Base-by-base conservation (phyloP, 768 basidiomycete genomes). In the Suillus placidus region DNA sequence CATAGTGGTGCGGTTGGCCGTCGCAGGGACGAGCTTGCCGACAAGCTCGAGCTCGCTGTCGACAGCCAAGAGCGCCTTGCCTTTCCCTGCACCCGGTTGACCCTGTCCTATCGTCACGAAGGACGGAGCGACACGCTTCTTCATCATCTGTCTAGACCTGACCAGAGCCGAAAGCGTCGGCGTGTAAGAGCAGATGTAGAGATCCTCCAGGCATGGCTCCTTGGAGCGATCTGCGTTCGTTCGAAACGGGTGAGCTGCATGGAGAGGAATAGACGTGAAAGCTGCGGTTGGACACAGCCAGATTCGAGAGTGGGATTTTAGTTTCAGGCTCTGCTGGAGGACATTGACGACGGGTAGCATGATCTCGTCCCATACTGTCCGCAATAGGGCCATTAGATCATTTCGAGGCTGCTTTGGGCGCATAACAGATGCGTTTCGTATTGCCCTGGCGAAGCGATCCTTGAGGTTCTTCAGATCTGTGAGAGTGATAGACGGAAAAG, bases 261-360 rank as follows among this genome's bases (percentile, higher is more conserved):
- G 30, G 49, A 43, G 56, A 51, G 61, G 23, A 67, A 43, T 10
- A 5, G 45, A n/a, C 0, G 45, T 45, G n/a, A 45, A n/a, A 4
- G 20, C 12, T 9, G 65, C 55, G 1, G 67, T 70, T 1, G 70
- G 70, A 57, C 70, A 71, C 70, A 70, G 65, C 71, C 68, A 71
- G 10, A 49, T 35, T n/a, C 61, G 61, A 14, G 49, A 54, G 49
- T 26, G 26, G 26, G 26, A 26, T 26, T 26, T 26, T 26, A 26
- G 26, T 26, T 26, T 26, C 26, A 26, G 26, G 26, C 26, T 26
- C 26, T 26, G 26, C 26, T 26, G 26, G 26, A 26, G 26, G 26
- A 26, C 14, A 0, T 23, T 8, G 49, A 51, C 49, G 2, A 51
- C 16, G 6, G 49, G 49, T 14, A 51, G 49, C 26, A 26, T 51